phyloP scores from a whole-genome alignment of 164 flowering plant genomes.

The Nymphaea thermarum region DNA sequence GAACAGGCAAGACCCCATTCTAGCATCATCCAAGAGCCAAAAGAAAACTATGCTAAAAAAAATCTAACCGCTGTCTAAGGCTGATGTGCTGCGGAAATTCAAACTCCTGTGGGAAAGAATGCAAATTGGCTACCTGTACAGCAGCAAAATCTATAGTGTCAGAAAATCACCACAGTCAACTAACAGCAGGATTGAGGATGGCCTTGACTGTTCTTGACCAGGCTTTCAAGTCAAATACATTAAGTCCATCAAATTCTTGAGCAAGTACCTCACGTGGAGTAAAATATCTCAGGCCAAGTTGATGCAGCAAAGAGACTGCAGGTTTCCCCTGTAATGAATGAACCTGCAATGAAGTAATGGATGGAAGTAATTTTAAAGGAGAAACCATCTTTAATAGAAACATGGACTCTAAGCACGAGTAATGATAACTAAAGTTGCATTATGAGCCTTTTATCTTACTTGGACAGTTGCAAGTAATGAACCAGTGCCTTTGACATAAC shows the following conservation, averaged over 20 bases:
- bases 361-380: no score
- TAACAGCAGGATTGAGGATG: no score
- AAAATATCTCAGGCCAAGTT: constrained; percentile 73
- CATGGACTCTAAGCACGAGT: no score
- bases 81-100: constrained; percentile 60
- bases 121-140: constrained; percentile 82
- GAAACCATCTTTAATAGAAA: no score
- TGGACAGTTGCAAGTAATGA: constrained; percentile 72
- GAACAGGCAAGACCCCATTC: no score
- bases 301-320: constrained; percentile 33
- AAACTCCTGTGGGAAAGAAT: constrained; percentile 79
- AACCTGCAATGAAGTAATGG: no score
- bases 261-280: constrained; percentile 84
- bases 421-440: no score
- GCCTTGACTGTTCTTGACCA: no score
- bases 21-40: not conserved
- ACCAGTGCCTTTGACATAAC: constrained; percentile 96
- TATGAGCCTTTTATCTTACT: constrained; percentile 20
- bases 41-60: constrained; percentile 2
- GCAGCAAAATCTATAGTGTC: not conserved
- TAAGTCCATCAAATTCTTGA: no score
- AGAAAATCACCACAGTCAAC: no score
- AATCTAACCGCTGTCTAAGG: constrained; percentile 65
- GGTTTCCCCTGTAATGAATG: constrained; percentile 11
- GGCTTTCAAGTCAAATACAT: no score